Conservation (phyloP, 441 rosid species). For the Eutrema salsugineum region DNA sequence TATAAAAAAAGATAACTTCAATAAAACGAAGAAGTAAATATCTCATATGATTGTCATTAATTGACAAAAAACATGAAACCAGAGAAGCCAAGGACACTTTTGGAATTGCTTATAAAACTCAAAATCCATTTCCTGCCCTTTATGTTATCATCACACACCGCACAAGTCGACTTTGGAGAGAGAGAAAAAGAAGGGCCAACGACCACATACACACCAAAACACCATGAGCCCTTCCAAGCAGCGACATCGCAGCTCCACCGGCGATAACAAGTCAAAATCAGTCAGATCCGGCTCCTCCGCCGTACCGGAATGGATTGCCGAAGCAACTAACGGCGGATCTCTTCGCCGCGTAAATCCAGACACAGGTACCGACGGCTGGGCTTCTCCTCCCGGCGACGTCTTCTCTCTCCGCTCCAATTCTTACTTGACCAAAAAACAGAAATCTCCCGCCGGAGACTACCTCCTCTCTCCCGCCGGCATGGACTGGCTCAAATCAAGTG, state of each 20-base stretch:
- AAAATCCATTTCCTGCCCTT: slow-evolving; percentile 17
- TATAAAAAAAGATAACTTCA: too few relatives aligned
- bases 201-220: neutral
- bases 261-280: slow-evolving; percentile 18
- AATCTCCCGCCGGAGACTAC: slow-evolving; percentile 70
- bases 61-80: slow-evolving; percentile 19
- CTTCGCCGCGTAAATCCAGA: slow-evolving; percentile 75
- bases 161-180: slow-evolving; percentile 4
- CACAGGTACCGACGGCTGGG: slow-evolving; percentile 80
- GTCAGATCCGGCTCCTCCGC: slow-evolving; percentile 29
- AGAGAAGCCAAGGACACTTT: neutral
- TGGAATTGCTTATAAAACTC: slow-evolving; percentile 14
- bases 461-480: slow-evolving; percentile 81
- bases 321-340: slow-evolving; percentile 67
- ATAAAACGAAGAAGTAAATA: neutral
- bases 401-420: slow-evolving; percentile 66
- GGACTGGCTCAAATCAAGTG: slow-evolving; percentile 76
- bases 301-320: slow-evolving; percentile 57
- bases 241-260: slow-evolving; percentile 37
- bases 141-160: slow-evolving; percentile 12
- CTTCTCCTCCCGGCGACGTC: slow-evolving; percentile 76
- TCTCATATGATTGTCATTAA: neutral
- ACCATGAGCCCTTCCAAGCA: slow-evolving; percentile 58
- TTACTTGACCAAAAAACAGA: slow-evolving; percentile 55
- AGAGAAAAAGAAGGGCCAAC: slow-evolving; percentile 16